phyloP scores from a whole-genome alignment of 2,329 filamentous ascomycete genomes.

The Phaeophleospora eucalypticola region DNA sequence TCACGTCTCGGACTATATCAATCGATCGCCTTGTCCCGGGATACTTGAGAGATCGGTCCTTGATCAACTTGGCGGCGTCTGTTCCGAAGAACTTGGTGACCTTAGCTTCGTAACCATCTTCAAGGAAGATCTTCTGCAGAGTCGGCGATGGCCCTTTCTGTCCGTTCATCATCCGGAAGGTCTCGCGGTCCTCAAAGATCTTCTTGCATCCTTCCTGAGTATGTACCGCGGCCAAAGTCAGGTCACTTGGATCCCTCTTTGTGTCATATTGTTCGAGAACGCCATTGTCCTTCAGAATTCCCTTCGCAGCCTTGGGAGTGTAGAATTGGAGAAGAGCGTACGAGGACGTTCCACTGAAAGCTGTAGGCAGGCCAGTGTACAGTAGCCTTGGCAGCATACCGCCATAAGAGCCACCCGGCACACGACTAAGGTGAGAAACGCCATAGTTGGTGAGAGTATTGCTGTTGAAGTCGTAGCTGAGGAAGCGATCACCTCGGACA shows the following conservation, averaged over 20 bases:
- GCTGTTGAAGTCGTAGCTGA: constrained; percentile 48
- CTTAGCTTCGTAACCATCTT: constrained; percentile 43
- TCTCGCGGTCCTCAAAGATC: constrained; percentile 48
- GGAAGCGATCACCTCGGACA: constrained; percentile 45
- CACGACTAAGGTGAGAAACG: constrained; percentile 39
- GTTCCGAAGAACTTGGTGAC: constrained; percentile 43
- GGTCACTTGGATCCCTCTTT: constrained; percentile 33
- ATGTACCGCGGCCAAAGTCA: constrained; percentile 45
- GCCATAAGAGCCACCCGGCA: constrained; percentile 42
- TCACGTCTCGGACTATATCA: constrained; percentile 61
- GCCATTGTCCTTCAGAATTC: constrained; percentile 46
- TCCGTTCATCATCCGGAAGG: constrained; percentile 44
- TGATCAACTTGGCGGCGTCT: constrained; percentile 44
- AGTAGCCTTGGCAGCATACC: constrained; percentile 41
- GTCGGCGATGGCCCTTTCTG: constrained; percentile 36
- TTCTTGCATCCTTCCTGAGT: constrained; percentile 49
- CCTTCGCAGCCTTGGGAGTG: constrained; percentile 46
- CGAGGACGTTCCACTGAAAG: constrained; percentile 47
- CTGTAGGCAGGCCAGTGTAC: constrained; percentile 45
- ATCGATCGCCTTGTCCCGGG: constrained; percentile 44
- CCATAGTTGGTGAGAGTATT: constrained; percentile 50
- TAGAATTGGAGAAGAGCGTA: constrained; percentile 51
- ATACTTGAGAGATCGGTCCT: constrained; percentile 46
- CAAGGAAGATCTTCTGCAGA: constrained; percentile 47
- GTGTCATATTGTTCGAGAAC: constrained; percentile 46